Evolutionary conservation across 345 rosid genomes (phyloP), one percentile per base, ranked within the genome.

Genomic region (Microthlaspi erraticum): DNA sequence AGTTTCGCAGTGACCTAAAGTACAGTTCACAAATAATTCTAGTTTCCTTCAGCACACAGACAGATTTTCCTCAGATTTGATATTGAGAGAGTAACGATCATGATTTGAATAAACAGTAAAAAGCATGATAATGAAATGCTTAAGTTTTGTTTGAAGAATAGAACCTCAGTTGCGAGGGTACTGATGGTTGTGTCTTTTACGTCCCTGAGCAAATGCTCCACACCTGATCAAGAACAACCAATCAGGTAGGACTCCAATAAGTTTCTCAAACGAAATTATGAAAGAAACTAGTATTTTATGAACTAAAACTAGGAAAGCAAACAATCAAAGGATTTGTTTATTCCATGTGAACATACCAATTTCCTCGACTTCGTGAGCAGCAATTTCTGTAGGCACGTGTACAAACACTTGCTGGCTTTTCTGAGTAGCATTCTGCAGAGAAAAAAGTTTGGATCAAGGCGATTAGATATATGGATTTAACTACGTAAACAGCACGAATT

Each of bases 351-450:
- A n/a, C 83, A 72, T 84, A 87, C 97, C 97, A 52, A 88, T 91
- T 81, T 91, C 93, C 83, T 91, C 90, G 10, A 88, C 96, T 58
- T 92, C 91, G 55, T 92, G 95, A 64, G 98, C 90, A 48, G 88
- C 88, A 73, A 90, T 90, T 79, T 92, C 93, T 41, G 94, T 86
- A 10, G 81, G 87, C 41, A 88, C 91, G 4, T 88, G 91, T 42
- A 90, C 93, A 10, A 93, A 90, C 16, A 87, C 88, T 58, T 88
- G 85, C 73, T 90, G 97, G 76, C 95, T 90, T 65, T 90, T 93
- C 73, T 93, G 93, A n/a, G 96, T 90, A 31, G 92, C 98, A 83
- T 90, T 88, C 92, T 87, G 81, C 42, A 64, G 5, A 39, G 23
- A 64, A 23, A 66, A 2, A 32, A 66, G 17, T 38, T 20, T 0